Evolutionary conservation across 495 filamentous ascomycete genomes (phyloP).

Genomic region (Penicillium tannophilum): DNA sequence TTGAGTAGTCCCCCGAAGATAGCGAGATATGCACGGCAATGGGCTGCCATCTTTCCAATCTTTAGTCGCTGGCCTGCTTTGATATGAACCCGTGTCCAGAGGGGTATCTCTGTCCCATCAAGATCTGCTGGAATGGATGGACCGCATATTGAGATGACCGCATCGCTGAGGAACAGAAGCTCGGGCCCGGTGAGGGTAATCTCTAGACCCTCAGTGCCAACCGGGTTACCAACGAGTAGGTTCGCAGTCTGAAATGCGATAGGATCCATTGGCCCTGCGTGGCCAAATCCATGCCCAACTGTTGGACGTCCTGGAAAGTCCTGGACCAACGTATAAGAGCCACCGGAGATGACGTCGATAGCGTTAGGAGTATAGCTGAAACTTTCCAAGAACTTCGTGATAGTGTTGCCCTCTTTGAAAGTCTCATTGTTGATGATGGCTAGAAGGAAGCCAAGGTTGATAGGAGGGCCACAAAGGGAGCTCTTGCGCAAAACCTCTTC

Average conservation of each 20-base stretch:
- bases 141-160: constrained; percentile 56
- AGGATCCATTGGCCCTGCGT: constrained; percentile 51
- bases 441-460: constrained; percentile 56
- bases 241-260: constrained; percentile 47
- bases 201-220: constrained; percentile 56
- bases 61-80: constrained; percentile 54
- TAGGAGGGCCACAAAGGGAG: constrained; percentile 56
- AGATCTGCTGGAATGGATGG: no score
- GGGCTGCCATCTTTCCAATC: constrained; percentile 52
- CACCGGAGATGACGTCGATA: constrained; percentile 58
- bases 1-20: constrained; percentile 58
- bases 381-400: constrained; percentile 47
- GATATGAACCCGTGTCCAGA: constrained; percentile 37
- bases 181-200: constrained; percentile 62
- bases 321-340: constrained; percentile 60
- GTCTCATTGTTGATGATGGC: constrained; percentile 43
- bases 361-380: constrained; percentile 54
- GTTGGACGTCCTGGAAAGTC: constrained; percentile 59
- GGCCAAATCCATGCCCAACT: constrained; percentile 51
- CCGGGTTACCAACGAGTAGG: constrained; percentile 57
- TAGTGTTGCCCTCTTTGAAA: constrained; percentile 36
- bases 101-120: no score
- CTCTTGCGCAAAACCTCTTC: constrained; percentile 40
- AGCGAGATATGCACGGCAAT: constrained; percentile 55
- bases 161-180: constrained; percentile 51